Base-by-base conservation (phyloP, 202 grass and related monocot genomes). In the Brachypodium distachyon region DNA sequence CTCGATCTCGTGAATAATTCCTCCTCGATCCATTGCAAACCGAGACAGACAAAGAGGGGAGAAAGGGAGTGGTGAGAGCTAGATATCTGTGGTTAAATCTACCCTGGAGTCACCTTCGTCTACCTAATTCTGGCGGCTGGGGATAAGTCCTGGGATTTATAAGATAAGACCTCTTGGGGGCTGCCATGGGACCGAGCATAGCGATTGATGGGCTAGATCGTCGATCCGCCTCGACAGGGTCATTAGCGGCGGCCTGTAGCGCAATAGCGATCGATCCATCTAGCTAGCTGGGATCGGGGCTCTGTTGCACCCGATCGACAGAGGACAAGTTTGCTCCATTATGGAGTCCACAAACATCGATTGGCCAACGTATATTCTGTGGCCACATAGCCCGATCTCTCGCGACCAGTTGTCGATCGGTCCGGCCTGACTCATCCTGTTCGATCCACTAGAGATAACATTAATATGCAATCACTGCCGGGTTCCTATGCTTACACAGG, bases 191-290 rank as follows among this genome's bases (percentile, higher is more conserved):
- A 27, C 77, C 61, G 44, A 38, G 29, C 38, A 63, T 6, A 21
- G 22, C 3, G 46, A 47, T 9, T 42, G 26, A 34, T 42, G 13
- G 14, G 12, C 61, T 23, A 48, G 76, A 64, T 39, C 40, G 57
- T 70, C 34, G 37, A 40, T 41, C 73, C 26, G 25, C 41, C 74
- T 78, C 67, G 70, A 70, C 70, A 80, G 46, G 34, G 81, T 80
- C 76, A 36, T 75, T 69, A 72, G 44, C 86, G 63, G 53, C 38
- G 10, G 18, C 61, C 76, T 88, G 81, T 84, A 75, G 86, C 72
- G 14, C 39, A 51, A 72, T 63, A 77, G 63, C 56, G 56, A 66
- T 19, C 2, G 14, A 49, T 13, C 39, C 0, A 17, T 53, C n/a
- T n/a, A n/a, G 74, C n/a, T 32, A 63, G 72, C 72, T 76, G 53